Percentiles rank a stretch among this genome's conserved stretches.
Conservation (phyloP, 495 filamentous ascomycete genomes). For the Hypoxylon lenormandii region DNA sequence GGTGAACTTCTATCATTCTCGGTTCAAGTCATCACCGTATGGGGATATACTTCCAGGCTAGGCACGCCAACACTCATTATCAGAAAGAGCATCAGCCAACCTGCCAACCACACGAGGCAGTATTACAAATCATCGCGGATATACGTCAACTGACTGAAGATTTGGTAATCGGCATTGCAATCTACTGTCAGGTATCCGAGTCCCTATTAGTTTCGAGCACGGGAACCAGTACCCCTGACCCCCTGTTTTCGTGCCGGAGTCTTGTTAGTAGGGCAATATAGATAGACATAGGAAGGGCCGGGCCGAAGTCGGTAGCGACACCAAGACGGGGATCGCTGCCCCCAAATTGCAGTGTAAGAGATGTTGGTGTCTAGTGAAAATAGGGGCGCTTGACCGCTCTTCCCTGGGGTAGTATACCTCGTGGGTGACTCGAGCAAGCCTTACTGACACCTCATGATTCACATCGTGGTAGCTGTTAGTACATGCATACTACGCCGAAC, state of each 20-base stretch:
- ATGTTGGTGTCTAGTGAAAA: slow-evolving; percentile 32
- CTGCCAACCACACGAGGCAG: slow-evolving; percentile 21
- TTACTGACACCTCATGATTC: slow-evolving; percentile 15
- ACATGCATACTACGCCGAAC: slow-evolving; percentile 3
- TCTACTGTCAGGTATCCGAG: slow-evolving; percentile 1
- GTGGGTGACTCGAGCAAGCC: slow-evolving; percentile 12
- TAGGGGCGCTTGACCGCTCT: slow-evolving; percentile 19
- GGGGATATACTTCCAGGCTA: background rate
- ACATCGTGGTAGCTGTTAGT: slow-evolving; percentile 14
- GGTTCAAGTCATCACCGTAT: background rate
- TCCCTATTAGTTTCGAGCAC: background rate
- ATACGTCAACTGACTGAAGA: slow-evolving; percentile 6
- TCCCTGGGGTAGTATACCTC: slow-evolving; percentile 13
- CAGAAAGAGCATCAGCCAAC: slow-evolving; percentile 24
- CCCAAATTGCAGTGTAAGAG: slow-evolving; percentile 5
- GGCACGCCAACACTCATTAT: slow-evolving; percentile 1
- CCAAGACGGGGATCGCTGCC: background rate
- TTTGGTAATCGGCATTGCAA: background rate
- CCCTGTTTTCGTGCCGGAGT: slow-evolving; percentile 8
- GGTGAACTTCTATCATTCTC: background rate
- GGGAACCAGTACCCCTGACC: background rate
- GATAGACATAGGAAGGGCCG: slow-evolving; percentile 31
- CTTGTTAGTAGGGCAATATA: slow-evolving; percentile 2
- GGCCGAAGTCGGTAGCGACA: slow-evolving; percentile 32
- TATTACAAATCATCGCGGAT: background rate